Base-by-base conservation (phyloP, 108 stramenopile species). In the Craspedostauros australis region DNA sequence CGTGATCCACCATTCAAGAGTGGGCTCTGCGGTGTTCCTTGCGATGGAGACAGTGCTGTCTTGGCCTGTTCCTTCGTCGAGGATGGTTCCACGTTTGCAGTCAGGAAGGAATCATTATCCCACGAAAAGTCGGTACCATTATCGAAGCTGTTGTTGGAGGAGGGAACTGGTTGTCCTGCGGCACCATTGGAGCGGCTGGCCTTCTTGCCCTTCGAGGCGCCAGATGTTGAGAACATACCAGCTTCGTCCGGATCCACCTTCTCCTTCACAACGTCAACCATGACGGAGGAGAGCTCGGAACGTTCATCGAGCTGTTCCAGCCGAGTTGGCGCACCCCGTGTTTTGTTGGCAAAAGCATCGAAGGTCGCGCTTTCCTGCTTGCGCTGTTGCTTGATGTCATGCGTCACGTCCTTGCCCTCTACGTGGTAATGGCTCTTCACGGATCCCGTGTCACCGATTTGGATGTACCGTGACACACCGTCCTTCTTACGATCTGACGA, bases 361-460 rank as follows among this genome's bases (percentile, higher is more conserved):
- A 55, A 53, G 3, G 38, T 43, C 14, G 18, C 2, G 28, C 14
- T 50, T 46, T 39, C 39, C 7, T 37, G n/a, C 30, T 26, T 50
- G 7, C 50, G 32, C 1, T 46, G 31, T 12, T 7, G 6, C 8
- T 6, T 8, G 6, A 15, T 20, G 42, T 15, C 42, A 12, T n/a
- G 11, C n/a, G 42, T 12, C 7, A 20, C 21, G 6, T 20, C 8
- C 15, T 38, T 53, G 32, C 66, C 39, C n/a, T n/a, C n/a, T n/a
- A n/a, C n/a, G 16, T 19, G 39, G 31, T 69, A 47, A 29, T 69
- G 49, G 23, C 60, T 69, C 2, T 46, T 42, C n/a, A 77, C 61
- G 19, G 76, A 77, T 20, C 76, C 76, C 0, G 51, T 68, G 28
- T 72, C 70, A 15, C 62, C 66, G 40, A 77, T 42, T 39, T 77